Evolutionary conservation across 345 rosid species (phyloP).

Genomic region (Citrus cavaleriei): DNA sequence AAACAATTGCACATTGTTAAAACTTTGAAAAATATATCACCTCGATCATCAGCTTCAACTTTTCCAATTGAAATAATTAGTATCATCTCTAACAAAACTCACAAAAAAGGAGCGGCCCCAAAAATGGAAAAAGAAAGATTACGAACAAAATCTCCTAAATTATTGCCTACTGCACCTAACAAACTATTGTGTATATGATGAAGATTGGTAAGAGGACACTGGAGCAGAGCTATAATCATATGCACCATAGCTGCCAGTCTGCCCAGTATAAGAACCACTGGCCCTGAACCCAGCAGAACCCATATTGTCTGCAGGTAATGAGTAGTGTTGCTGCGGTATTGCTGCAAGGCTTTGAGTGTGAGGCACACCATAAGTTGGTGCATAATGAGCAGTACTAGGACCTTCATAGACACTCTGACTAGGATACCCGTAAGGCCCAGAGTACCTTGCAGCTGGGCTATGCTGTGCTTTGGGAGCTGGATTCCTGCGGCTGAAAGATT

Average conservation of each 20-base stretch:
- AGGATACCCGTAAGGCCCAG: slow-evolving; percentile 36
- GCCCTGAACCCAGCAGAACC: slow-evolving; percentile 22
- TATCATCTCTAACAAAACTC: background rate
- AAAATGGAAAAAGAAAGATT: background rate
- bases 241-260: slow-evolving; percentile 26
- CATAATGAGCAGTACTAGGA: slow-evolving; percentile 21
- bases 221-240: slow-evolving; percentile 36
- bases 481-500: slow-evolving; percentile 34
- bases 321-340: slow-evolving; percentile 36
- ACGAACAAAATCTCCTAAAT: background rate
- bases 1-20: no score
- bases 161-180: background rate
- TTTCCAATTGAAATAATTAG: background rate
- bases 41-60: background rate
- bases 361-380: slow-evolving; percentile 28
- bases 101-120: background rate
- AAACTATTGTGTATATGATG: slow-evolving; percentile 24
- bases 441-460: slow-evolving; percentile 45
- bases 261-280: slow-evolving; percentile 27
- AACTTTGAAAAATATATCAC: background rate
- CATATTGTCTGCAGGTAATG: slow-evolving; percentile 25
- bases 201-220: slow-evolving; percentile 27
- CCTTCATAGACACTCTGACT: slow-evolving; percentile 39
- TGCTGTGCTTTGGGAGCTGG: slow-evolving; percentile 31
- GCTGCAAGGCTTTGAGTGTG: slow-evolving; percentile 34